These are phyloP conservation scores for Puccinia triticina DNA, from an alignment of 1,284 basidiomycete genomes.

Conservation along the genomic window DNA sequence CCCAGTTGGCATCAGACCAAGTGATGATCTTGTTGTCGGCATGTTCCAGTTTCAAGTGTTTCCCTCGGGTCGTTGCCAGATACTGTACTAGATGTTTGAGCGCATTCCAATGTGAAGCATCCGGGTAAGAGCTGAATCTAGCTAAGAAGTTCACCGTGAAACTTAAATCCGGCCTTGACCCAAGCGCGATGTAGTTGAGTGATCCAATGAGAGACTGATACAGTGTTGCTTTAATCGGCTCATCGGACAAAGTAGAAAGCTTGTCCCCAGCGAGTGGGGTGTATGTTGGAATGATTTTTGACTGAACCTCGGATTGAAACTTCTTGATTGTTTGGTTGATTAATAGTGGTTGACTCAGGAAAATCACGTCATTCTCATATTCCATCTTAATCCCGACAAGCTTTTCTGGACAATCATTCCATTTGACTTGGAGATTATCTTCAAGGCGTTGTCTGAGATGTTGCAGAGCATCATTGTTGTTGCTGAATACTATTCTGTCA, in stretches of 20 bases:
- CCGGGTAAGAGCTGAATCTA: not conserved
- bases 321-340: not conserved
- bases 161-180: too few species aligned
- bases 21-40: not conserved
- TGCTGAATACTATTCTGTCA: constrained; percentile 5
- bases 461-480: not conserved
- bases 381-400: not conserved
- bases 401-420: not conserved
- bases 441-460: not conserved
- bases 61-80: not conserved
- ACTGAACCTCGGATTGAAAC: not conserved
- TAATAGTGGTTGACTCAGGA: not conserved
- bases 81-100: not conserved
- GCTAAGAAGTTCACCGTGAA: too few species aligned
- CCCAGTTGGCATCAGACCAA: not conserved
- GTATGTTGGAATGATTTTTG: too few species aligned
- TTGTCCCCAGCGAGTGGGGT: not conserved
- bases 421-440: not conserved
- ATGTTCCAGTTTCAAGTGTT: not conserved
- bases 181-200: too few species aligned
- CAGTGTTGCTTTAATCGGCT: not conserved
- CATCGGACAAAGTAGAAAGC: not conserved
- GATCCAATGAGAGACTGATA: too few species aligned
- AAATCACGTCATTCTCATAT: not conserved
- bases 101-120: not conserved